Evolutionary conservation across 495 filamentous ascomycete genomes (phyloP).

Genomic region (Talaromyces stipitatus): DNA sequence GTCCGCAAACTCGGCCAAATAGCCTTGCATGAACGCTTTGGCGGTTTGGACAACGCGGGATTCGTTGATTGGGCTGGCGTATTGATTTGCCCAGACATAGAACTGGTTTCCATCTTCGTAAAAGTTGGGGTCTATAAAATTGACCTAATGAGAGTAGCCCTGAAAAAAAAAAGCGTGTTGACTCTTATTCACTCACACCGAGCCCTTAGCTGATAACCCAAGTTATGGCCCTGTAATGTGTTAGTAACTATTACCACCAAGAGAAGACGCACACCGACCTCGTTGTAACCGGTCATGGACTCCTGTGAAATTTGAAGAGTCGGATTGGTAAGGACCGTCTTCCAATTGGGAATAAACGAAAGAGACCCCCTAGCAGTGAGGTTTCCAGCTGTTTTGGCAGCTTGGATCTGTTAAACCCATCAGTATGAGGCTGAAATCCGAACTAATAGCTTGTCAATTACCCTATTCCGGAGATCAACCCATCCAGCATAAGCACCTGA

Average conservation of each 20-base stretch:
- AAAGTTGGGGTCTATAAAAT: slow-evolving; percentile 37
- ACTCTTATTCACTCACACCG: neutral
- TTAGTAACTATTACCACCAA: too few relatives aligned
- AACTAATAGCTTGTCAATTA: slow-evolving; percentile 7
- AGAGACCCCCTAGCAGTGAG: slow-evolving; percentile 35
- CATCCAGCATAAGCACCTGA: slow-evolving; percentile 45
- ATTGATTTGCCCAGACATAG: slow-evolving; percentile 51
- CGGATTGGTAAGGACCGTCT: slow-evolving; percentile 40
- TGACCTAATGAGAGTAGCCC: too few relatives aligned
- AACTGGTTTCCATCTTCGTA: slow-evolving; percentile 48
- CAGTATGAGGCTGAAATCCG: neutral
- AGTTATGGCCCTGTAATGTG: slow-evolving; percentile 10
- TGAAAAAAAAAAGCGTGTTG: slow-evolving; percentile 12
- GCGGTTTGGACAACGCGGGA: slow-evolving; percentile 19
- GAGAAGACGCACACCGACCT: too few relatives aligned
- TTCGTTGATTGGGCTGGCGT: slow-evolving; percentile 44
- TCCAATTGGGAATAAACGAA: slow-evolving; percentile 46
- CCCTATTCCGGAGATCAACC: slow-evolving; percentile 36
- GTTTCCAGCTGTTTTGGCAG: slow-evolving; percentile 13
- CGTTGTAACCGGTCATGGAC: slow-evolving; percentile 48
- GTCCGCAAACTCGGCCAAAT: slow-evolving; percentile 37
- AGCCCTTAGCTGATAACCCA: slow-evolving; percentile 1
- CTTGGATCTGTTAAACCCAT: slow-evolving; percentile 26
- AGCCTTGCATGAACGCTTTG: slow-evolving; percentile 45
- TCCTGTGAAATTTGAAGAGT: slow-evolving; percentile 40